Evolutionary conservation across 2,329 filamentous ascomycete species (phyloP).

Genomic region (Verticillium klebahnii): DNA sequence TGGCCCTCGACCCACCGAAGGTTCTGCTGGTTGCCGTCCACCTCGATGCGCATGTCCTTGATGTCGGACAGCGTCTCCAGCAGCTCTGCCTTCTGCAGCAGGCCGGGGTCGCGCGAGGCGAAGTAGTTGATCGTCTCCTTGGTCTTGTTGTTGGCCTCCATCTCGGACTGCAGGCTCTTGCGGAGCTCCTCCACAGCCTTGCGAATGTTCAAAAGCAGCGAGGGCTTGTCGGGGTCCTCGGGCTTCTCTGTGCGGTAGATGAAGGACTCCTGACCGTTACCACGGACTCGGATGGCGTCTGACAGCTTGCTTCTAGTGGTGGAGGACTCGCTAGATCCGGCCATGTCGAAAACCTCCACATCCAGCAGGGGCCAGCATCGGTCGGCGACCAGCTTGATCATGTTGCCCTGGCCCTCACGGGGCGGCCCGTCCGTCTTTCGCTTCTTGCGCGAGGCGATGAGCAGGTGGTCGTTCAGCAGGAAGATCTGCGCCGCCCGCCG

Average conservation of each 20-base stretch:
- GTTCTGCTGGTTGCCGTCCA: slow-evolving; percentile 94
- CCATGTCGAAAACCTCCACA: slow-evolving; percentile 87
- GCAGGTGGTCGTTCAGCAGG: slow-evolving; percentile 86
- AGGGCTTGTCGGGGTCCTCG: slow-evolving; percentile 72
- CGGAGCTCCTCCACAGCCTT: slow-evolving; percentile 91
- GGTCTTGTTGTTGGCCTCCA: slow-evolving; percentile 79
- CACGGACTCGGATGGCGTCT: slow-evolving; percentile 85
- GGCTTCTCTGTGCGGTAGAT: slow-evolving; percentile 88
- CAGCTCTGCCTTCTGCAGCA: slow-evolving; percentile 74
- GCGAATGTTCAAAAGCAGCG: slow-evolving; percentile 81
- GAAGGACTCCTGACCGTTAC: slow-evolving; percentile 82
- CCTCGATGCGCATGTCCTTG: slow-evolving; percentile 88
- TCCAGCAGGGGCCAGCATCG: slow-evolving; percentile 92
- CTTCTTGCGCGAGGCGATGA: slow-evolving; percentile 90
- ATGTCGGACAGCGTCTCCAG: slow-evolving; percentile 73
- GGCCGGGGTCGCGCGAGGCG: slow-evolving; percentile 69
- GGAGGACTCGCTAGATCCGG: slow-evolving; percentile 56
- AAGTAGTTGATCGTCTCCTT: slow-evolving; percentile 85
- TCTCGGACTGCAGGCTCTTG: slow-evolving; percentile 78
- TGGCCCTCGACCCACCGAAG: slow-evolving; percentile 93
- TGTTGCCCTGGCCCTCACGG: slow-evolving; percentile 38
- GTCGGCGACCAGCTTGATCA: slow-evolving; percentile 82
- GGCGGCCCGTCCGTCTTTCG: slow-evolving; percentile 69
- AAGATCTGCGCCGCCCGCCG: slow-evolving; percentile 86
- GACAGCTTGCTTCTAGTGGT: slow-evolving; percentile 56